Percentiles rank a stretch among this genome's conserved stretches.
phyloP scores from a whole-genome alignment of 768 basidiomycete species.

The Pilatotrama ljubarskyi region DNA sequence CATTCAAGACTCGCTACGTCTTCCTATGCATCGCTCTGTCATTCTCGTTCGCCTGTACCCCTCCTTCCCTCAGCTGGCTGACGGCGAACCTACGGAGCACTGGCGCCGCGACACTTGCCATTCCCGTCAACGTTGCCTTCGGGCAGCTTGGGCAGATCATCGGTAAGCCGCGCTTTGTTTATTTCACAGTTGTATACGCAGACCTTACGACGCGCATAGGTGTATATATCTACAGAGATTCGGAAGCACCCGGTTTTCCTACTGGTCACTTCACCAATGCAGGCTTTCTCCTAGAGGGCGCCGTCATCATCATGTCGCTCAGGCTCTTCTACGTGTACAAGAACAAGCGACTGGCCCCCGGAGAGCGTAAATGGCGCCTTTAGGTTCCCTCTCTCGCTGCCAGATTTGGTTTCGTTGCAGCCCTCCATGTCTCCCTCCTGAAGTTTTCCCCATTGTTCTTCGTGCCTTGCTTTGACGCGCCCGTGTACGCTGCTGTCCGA shows the following conservation, averaged over 20 bases:
- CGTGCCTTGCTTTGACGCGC: too few relatives aligned
- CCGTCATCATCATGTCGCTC: conserved; percentile 14
- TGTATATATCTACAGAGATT: conserved; percentile 31
- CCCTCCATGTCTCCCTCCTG: too few relatives aligned
- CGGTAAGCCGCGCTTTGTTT: conserved; percentile 16
- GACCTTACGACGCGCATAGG: conserved; percentile 7
- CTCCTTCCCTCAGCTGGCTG: conserved; percentile 39
- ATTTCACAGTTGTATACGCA: not conserved
- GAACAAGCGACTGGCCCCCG: conserved; percentile 16
- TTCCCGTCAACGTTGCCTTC: conserved; percentile 36
- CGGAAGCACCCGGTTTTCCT: conserved; percentile 34
- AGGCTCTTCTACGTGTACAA: conserved; percentile 15
- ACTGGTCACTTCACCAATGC: conserved; percentile 40
- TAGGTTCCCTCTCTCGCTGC: too few relatives aligned
- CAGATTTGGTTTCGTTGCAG: too few relatives aligned
- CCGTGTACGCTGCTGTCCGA: too few relatives aligned
- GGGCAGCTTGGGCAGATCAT: conserved; percentile 40
- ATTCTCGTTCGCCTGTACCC: conserved; percentile 37
- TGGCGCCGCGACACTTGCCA: conserved; percentile 32
- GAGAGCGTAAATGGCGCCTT: conserved; percentile 17
- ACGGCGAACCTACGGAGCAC: conserved; percentile 36
- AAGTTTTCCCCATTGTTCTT: too few relatives aligned
- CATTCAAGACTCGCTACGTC: conserved; percentile 34
- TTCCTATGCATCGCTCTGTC: conserved; percentile 34
- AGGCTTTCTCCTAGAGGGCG: conserved; percentile 29